Evolutionary conservation across 2,329 filamentous ascomycete species (phyloP).

Genomic region (Aspergillus sp.): DNA sequence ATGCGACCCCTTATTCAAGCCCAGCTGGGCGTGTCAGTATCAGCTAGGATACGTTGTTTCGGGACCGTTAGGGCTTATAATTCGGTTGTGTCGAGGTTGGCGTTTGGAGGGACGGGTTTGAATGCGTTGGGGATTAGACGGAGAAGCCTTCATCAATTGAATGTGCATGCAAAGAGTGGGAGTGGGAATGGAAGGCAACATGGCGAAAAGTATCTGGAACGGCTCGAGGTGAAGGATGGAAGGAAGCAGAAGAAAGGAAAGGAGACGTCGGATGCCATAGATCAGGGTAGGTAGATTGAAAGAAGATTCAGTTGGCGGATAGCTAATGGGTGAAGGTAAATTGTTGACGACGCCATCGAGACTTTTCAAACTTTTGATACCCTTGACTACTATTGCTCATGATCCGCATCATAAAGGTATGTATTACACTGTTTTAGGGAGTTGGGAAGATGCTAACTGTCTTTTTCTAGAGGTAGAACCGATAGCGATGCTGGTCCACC

Average conservation of each 20-base stretch:
- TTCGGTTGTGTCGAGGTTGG: no score
- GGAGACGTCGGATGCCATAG: slow-evolving; percentile 6
- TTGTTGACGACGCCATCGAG: slow-evolving; percentile 75
- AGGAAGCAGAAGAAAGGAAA: slow-evolving; percentile 18
- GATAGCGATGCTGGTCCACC: slow-evolving; percentile 78
- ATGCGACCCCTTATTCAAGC: no score
- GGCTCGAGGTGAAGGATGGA: slow-evolving; percentile 36
- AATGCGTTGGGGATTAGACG: no score
- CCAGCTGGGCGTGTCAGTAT: no score
- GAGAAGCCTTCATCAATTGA: no score
- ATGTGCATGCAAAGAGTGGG: not conserved
- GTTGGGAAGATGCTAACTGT: slow-evolving; percentile 2
- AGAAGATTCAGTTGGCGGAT: slow-evolving; percentile 35
- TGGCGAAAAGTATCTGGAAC: slow-evolving; percentile 10
- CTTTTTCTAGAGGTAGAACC: slow-evolving; percentile 61
- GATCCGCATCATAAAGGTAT: slow-evolving; percentile 53
- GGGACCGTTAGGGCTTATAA: no score
- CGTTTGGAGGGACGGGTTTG: no score
- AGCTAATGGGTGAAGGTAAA: slow-evolving; percentile 51
- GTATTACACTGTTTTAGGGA: not conserved
- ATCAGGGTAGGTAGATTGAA: slow-evolving; percentile 19
- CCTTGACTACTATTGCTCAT: slow-evolving; percentile 60
- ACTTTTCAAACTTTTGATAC: slow-evolving; percentile 75
- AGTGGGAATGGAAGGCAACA: not conserved
- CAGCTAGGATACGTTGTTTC: no score